phyloP scores from a whole-genome alignment of 2,329 filamentous ascomycete genomes.

The Pseudogymnoascus sp. region DNA sequence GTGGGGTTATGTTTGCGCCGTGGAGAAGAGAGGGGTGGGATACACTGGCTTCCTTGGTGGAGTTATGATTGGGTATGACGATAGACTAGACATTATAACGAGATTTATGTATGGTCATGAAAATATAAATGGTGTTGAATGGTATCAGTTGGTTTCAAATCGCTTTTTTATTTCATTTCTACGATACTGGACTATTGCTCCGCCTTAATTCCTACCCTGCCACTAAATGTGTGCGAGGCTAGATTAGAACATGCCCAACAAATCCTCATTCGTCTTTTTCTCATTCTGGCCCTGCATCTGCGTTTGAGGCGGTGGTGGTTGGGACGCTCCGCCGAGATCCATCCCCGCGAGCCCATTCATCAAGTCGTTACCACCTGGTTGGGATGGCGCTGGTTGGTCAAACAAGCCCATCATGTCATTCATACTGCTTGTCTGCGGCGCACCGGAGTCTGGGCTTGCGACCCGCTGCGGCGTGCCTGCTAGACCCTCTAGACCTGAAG shows the following conservation, averaged over 20 bases:
- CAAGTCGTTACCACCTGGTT: constrained; percentile 25
- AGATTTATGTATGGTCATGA: background rate
- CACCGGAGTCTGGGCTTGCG: constrained; percentile 47
- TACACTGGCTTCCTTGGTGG: constrained; percentile 14
- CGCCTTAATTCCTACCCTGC: background rate
- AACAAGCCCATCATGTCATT: constrained; percentile 74
- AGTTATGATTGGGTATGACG: background rate
- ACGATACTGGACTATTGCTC: background rate
- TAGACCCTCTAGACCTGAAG: constrained; percentile 43
- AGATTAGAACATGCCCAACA: constrained; percentile 47
- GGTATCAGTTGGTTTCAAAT: background rate
- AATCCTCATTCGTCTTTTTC: constrained; percentile 52
- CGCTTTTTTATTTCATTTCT: constrained; percentile 1
- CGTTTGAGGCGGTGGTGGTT: constrained; percentile 56
- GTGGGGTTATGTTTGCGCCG: constrained; percentile 69
- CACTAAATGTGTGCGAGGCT: background rate
- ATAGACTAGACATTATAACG: constrained; percentile 1
- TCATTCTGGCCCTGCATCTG: constrained; percentile 38
- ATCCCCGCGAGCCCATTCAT: constrained; percentile 81
- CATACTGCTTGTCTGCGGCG: constrained; percentile 48
- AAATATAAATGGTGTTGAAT: background rate
- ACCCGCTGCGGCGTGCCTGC: constrained; percentile 61
- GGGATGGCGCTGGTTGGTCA: constrained; percentile 35
- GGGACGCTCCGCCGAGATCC: constrained; percentile 58
- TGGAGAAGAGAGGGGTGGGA: constrained; percentile 44